A percentile compares a stretch with the other conserved stretches of the same genome.
phyloP scores from a whole-genome alignment of 345 rosid genomes.

The Erysimum cheiranthoides region DNA sequence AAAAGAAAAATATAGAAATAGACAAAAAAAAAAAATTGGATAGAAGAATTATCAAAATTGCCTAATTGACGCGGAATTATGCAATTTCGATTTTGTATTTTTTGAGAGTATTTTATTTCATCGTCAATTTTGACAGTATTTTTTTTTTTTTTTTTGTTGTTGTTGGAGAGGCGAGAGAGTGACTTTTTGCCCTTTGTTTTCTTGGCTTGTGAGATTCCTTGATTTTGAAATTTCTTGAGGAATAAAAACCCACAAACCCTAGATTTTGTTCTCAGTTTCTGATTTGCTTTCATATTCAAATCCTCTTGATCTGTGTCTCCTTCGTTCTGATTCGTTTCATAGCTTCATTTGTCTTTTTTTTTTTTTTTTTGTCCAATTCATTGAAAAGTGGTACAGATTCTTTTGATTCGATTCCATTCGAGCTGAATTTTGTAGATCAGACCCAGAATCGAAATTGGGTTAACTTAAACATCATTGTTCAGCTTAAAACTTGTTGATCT shows the following conservation, averaged over 20 bases:
- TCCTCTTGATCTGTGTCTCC: slow-evolving; percentile 37
- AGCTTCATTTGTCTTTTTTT: not conserved
- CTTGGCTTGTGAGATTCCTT: slow-evolving; percentile 31
- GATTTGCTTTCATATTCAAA: not conserved
- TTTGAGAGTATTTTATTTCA: not conserved
- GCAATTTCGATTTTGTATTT: not conserved
- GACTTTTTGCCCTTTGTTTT: slow-evolving; percentile 35
- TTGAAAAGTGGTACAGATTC: not conserved
- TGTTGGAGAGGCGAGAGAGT: slow-evolving; percentile 19
- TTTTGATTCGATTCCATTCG: slow-evolving; percentile 22
- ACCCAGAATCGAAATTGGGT: slow-evolving; percentile 24
- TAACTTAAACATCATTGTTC: slow-evolving; percentile 19
- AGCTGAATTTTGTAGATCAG: slow-evolving; percentile 39
- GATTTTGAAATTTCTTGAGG: slow-evolving; percentile 24
- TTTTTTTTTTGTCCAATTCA: too few relatives aligned
- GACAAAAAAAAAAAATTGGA: slow-evolving; percentile 3
- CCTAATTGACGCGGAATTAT: slow-evolving; percentile 30
- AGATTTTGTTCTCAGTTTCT: slow-evolving; percentile 21
- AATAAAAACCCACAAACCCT: slow-evolving; percentile 54
- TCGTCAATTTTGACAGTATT: slow-evolving; percentile 40
- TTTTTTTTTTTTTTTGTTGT: not conserved
- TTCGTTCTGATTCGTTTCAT: slow-evolving; percentile 14
- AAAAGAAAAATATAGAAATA: not conserved
- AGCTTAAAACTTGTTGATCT: slow-evolving; percentile 30
- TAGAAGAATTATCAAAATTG: slow-evolving; percentile 20